phyloP scores from a whole-genome alignment of 1,284 basidiomycete genomes.

The Cryptococcus amylolentus region DNA sequence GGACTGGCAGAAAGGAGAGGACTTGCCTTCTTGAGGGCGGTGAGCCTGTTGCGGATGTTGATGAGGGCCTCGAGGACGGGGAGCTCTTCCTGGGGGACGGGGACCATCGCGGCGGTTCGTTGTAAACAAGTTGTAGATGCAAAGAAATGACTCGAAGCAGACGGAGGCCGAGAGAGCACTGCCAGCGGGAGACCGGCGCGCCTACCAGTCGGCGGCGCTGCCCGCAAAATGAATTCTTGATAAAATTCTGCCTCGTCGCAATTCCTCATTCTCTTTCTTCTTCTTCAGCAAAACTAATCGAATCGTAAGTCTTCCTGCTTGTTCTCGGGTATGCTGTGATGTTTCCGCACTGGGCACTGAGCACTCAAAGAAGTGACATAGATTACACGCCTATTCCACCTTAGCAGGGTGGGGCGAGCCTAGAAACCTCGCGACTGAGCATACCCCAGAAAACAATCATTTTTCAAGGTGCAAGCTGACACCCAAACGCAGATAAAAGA shows the following conservation, averaged over 20 bases:
- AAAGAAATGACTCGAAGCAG: neutral
- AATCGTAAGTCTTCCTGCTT: neutral
- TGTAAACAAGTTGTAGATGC: neutral
- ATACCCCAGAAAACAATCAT: conserved; percentile 1
- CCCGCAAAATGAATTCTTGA: too few relatives aligned
- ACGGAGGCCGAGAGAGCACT: too few relatives aligned
- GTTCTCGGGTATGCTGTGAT: conserved; percentile 27
- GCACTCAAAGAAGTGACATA: conserved; percentile 18
- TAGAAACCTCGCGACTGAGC: conserved; percentile 55
- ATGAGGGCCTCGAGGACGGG: conserved; percentile 94
- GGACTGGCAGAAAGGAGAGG: neutral
- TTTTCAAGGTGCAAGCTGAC: neutral
- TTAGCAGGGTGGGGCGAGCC: conserved; percentile 51
- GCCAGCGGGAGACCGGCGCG: too few relatives aligned
- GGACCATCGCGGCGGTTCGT: conserved; percentile 3
- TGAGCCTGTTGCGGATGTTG: conserved; percentile 79
- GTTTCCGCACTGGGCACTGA: conserved; percentile 52
- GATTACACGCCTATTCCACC: conserved; percentile 47
- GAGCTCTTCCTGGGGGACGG: conserved; percentile 57
- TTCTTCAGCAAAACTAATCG: too few relatives aligned
- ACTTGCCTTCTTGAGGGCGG: conserved; percentile 57
- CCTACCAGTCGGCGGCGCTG: too few relatives aligned
- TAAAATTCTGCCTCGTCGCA: too few relatives aligned
- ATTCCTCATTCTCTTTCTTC: too few relatives aligned
- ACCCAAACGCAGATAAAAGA: neutral